Base-by-base conservation (phyloP, 2,329 filamentous ascomycete genomes). In the Diaporthe nobilis region DNA sequence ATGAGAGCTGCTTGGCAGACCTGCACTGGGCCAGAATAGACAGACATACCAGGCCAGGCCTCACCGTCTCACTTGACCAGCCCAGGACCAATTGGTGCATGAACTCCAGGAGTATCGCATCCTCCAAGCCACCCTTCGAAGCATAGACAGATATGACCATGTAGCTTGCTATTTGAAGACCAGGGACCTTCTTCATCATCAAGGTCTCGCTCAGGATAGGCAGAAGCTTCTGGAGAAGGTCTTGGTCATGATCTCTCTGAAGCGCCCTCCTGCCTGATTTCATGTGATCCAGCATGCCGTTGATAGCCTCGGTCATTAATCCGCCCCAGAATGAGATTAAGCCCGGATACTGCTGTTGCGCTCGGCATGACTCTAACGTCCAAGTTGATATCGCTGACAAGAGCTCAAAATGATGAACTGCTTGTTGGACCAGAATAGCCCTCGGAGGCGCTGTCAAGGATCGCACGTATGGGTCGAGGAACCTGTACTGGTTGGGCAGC, bases 311-410 rank as follows among this genome's bases (percentile, higher is more conserved):
- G 0, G 95, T 95, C 83, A 94, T 93, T 71, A 98, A 88, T 61
- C 95, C 94, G 6, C 94, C 95, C 96, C 97, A 99, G 82, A 99
- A 98, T 0, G 94, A 93, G 73, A 98, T 86, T 76, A 98, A 86
- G 1, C 92, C 91, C 53, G 94, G 91, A 79, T 97, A 94, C 72
- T 96, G 92, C 75, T 94, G 92, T 72, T 92, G 90, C 55, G 90
- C 88, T 72, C 91, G 90, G 81, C 95, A 93, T 34, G 94, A 92
- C 75, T 93, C 91, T 39, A 98, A 86, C 17, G 95, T 92, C 84
- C 98, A 95, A 73, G 91, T 88, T 79, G 97, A 98, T 72, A 98
- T 88, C 13, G 91, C 87, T 1, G 92, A 88, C 77, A 98, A 91
- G 79, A 99, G 95, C 3, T 90, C 88, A 51, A 92, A 90, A 77